These are phyloP conservation scores for Wickerhamomyces mucosus DNA, from an alignment of 805 yeast species.

Conservation along the genomic window DNA sequence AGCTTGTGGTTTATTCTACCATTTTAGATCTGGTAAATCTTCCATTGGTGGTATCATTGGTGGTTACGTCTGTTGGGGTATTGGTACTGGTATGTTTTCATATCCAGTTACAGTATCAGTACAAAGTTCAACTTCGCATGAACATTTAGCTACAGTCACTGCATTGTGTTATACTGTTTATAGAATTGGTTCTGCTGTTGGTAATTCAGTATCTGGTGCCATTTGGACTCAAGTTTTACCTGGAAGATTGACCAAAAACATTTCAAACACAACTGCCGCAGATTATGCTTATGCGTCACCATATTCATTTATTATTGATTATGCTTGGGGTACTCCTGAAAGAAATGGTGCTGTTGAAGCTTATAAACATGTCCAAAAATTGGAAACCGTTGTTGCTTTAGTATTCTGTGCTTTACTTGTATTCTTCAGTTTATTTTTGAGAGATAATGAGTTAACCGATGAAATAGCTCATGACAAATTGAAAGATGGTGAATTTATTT, in stretches of 20 bases:
- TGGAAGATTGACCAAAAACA: conserved; percentile 26
- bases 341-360: conserved; percentile 48
- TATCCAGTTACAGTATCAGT: conserved; percentile 58
- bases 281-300: conserved; percentile 43
- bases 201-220: conserved; percentile 58
- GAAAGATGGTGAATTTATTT: conserved; percentile 14
- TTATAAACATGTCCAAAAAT: conserved; percentile 49
- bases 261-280: conserved; percentile 30
- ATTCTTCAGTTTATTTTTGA: conserved; percentile 34
- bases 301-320: conserved; percentile 32
- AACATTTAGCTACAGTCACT: conserved; percentile 57
- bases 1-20: conserved; percentile 47
- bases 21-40: conserved; percentile 43
- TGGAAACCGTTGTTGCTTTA: conserved; percentile 44
- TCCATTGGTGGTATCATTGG: conserved; percentile 54
- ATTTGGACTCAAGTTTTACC: conserved; percentile 59
- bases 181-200: conserved; percentile 59
- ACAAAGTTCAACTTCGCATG: conserved; percentile 53
- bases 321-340: conserved; percentile 56
- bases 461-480: conserved; percentile 17
- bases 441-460: conserved; percentile 38
- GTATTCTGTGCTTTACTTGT: conserved; percentile 44
- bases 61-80: conserved; percentile 52
- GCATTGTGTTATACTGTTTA: conserved; percentile 48
- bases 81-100: conserved; percentile 65